A percentile compares a stretch with the other conserved stretches of the same genome.
These are phyloP conservation scores for Podospora pseudopauciseta DNA, from an alignment of 495 filamentous ascomycete species.

Conservation along the genomic window DNA sequence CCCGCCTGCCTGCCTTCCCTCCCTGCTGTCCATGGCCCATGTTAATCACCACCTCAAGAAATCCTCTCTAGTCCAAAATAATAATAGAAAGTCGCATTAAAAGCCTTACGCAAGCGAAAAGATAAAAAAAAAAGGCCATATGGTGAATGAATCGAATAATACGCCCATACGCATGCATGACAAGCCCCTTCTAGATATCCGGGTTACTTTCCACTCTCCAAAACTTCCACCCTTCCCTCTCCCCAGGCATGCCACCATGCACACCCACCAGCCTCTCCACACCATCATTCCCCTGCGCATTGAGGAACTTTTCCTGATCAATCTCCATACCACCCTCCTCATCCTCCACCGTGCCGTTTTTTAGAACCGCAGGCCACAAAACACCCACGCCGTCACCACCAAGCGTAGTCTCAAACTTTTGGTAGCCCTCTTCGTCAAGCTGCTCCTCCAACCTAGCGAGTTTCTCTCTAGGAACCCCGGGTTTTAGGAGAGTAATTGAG, in stretches of 20 bases:
- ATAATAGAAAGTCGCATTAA: neutral
- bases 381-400: slow-evolving; percentile 92
- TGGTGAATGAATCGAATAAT: neutral
- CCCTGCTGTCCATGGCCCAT: neutral
- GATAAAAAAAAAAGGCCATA: slow-evolving; percentile 1
- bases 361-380: slow-evolving; percentile 81
- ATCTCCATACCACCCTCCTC: slow-evolving; percentile 84
- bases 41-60: neutral
- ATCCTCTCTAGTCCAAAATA: neutral
- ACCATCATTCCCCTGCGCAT: slow-evolving; percentile 72
- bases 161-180: neutral
- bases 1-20: neutral
- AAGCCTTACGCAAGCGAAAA: neutral
- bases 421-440: slow-evolving; percentile 72
- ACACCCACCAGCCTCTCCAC: slow-evolving; percentile 73
- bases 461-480: slow-evolving; percentile 46
- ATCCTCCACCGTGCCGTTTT: slow-evolving; percentile 62
- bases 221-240: slow-evolving; percentile 87
- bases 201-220: slow-evolving; percentile 62
- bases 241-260: slow-evolving; percentile 52
- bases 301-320: slow-evolving; percentile 85
- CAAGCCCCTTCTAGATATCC: neutral
- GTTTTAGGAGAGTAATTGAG: slow-evolving; percentile 83
- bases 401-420: slow-evolving; percentile 79
- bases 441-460: slow-evolving; percentile 59